Percentiles rank a stretch among this genome's conserved stretches.
Evolutionary conservation across 306 rosid genomes (phyloP).

Genomic region (Betula pendula): DNA sequence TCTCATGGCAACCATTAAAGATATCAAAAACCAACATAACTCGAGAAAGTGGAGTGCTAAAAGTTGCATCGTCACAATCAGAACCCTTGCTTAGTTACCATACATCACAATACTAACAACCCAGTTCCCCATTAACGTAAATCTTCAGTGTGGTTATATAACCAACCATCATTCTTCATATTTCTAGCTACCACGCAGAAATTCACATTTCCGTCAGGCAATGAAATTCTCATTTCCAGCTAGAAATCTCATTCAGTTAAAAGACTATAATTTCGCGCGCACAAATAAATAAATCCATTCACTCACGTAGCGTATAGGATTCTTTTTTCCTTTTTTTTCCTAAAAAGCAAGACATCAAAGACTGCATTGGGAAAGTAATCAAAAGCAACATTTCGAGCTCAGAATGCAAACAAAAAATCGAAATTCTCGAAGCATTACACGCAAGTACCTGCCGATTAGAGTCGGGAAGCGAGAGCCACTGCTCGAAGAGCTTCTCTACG

Average conservation of each 20-base stretch:
- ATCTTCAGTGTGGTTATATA: not conserved
- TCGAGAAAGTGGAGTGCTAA: not conserved
- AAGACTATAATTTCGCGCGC: not conserved
- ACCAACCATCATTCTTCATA: not conserved
- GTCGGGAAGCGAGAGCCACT: slow-evolving; percentile 93
- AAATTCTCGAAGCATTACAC: not conserved
- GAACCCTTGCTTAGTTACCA: not conserved
- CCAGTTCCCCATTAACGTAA: not conserved
- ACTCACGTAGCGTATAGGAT: not conserved
- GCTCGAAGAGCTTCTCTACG: slow-evolving; percentile 78
- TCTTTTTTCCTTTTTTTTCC: not conserved
- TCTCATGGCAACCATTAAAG: not conserved
- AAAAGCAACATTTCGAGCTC: not conserved
- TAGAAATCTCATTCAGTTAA: not conserved
- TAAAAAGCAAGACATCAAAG: not conserved
- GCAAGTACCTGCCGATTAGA: slow-evolving; percentile 78
- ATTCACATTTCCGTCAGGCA: not conserved
- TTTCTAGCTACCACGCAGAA: not conserved
- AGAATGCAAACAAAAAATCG: not conserved
- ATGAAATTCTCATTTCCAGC: not conserved
- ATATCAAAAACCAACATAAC: not conserved
- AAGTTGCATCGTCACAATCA: not conserved
- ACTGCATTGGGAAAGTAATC: not conserved
- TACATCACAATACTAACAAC: not conserved
- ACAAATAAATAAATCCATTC: not conserved